Evolutionary conservation across 1,284 basidiomycete species (phyloP).

Genomic region (Fomitiporia mediterranea): DNA sequence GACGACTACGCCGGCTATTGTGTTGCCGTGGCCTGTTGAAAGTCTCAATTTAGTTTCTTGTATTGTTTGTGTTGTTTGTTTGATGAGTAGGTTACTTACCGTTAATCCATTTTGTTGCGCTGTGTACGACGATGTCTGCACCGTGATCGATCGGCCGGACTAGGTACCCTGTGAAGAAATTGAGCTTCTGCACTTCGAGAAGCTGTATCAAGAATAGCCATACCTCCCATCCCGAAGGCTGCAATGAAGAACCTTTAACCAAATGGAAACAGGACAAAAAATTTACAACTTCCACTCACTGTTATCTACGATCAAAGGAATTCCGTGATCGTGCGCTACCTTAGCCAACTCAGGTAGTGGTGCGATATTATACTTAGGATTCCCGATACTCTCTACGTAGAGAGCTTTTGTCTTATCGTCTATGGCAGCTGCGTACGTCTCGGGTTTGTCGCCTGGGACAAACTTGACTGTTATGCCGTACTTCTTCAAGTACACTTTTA

Average conservation of each 20-base stretch:
- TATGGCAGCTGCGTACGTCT: slow-evolving; percentile 68
- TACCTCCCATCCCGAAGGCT: slow-evolving; percentile 78
- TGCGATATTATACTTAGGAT: slow-evolving; percentile 76
- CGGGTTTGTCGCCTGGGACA: slow-evolving; percentile 57
- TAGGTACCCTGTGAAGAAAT: slow-evolving; percentile 49
- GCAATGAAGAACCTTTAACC: not conserved
- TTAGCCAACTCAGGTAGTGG: slow-evolving; percentile 74
- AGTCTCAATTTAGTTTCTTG: not conserved
- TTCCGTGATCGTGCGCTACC: slow-evolving; percentile 69
- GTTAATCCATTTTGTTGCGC: slow-evolving; percentile 90
- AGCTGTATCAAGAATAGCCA: not conserved
- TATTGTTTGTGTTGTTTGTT: not conserved
- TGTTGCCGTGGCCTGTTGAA: slow-evolving; percentile 73
- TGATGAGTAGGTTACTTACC: slow-evolving; percentile 6
- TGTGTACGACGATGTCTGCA: slow-evolving; percentile 82
- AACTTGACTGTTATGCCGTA: slow-evolving; percentile 79
- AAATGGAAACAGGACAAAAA: not conserved
- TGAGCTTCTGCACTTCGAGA: not conserved
- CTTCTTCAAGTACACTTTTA: slow-evolving; percentile 82
- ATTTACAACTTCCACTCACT: slow-evolving; percentile 29
- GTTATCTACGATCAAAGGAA: slow-evolving; percentile 86
- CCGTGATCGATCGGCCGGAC: slow-evolving; percentile 74
- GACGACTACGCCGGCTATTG: slow-evolving; percentile 80
- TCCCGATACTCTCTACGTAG: slow-evolving; percentile 81
- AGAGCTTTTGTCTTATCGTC: slow-evolving; percentile 76